Conservation (phyloP, 2,329 filamentous ascomycete species). For the Gnomoniopsis smithogilvyi region DNA sequence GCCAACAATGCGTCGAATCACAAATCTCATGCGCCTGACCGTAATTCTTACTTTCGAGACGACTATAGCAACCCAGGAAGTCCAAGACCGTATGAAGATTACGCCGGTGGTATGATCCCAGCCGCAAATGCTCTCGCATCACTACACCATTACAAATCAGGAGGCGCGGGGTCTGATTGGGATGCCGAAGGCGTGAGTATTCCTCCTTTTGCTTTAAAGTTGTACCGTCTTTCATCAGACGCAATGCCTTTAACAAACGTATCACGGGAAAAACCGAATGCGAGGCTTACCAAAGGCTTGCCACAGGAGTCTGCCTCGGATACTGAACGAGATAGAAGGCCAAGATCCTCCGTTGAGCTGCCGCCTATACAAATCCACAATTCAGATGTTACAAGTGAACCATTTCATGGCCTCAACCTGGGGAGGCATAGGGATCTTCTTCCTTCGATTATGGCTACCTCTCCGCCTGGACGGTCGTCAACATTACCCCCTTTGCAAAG, state of each 20-base stretch:
- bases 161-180: constrained; percentile 65
- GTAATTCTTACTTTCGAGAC: constrained; percentile 66
- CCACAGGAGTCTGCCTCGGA: constrained; percentile 69
- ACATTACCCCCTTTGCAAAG: constrained; percentile 82
- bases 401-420: constrained; percentile 61
- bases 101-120: constrained; percentile 58
- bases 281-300: constrained; percentile 1
- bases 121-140: constrained; percentile 78
- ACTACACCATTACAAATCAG: constrained; percentile 66
- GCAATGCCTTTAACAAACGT: no score
- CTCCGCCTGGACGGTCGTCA: constrained; percentile 81
- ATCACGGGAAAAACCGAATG: neutral
- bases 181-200: constrained; percentile 71
- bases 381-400: constrained; percentile 68
- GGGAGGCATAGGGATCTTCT: constrained; percentile 69
- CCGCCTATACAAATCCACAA: constrained; percentile 62
- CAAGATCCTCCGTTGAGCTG: constrained; percentile 68
- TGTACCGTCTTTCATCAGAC: no score
- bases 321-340: constrained; percentile 60
- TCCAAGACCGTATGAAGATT: constrained; percentile 67
- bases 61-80: constrained; percentile 65
- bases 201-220: constrained; percentile 6
- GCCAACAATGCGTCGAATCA: constrained; percentile 16
- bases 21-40: constrained; percentile 57
- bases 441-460: constrained; percentile 77